phyloP scores from a whole-genome alignment of 164 flowering plant species.

The Kingdonia uniflora region DNA sequence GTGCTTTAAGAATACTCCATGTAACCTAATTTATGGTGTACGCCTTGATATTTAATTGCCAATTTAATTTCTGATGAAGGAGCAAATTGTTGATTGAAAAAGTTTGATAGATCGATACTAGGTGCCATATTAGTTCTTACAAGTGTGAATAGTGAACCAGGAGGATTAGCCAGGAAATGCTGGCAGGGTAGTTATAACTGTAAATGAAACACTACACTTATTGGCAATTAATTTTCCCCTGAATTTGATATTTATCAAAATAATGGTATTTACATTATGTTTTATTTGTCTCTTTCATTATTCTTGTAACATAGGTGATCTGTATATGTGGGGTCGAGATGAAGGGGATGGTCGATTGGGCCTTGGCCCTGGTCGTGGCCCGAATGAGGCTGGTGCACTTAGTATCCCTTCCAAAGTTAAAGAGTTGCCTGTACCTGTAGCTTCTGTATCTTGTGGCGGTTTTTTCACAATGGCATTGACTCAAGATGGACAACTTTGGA shows the following conservation, averaged over 20 bases:
- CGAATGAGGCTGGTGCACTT: conserved; percentile 79
- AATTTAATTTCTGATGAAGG: no score
- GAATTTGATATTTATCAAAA: not conserved
- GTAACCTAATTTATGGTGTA: no score
- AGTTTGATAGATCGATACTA: no score
- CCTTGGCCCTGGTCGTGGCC: conserved; percentile 81
- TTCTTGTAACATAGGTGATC: conserved; percentile 42
- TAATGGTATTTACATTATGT: not conserved
- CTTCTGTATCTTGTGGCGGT: conserved; percentile 82
- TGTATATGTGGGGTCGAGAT: conserved; percentile 93
- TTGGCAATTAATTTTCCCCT: no score
- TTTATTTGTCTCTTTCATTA: not conserved
- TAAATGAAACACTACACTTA: no score
- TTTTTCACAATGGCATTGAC: conserved; percentile 81
- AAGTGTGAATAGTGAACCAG: no score
- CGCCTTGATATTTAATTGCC: no score
- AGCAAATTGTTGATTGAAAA: no score
- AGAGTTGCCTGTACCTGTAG: conserved; percentile 56
- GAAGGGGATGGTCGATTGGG: conserved; percentile 96
- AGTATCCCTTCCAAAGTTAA: conserved; percentile 65
- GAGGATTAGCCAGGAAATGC: no score
- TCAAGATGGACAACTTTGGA: conserved; percentile 81
- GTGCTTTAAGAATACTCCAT: no score
- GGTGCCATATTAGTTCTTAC: no score
- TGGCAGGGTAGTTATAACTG: no score